Conservation (phyloP, 2,329 filamentous ascomycete genomes). For the Aureobasidium sp. region DNA sequence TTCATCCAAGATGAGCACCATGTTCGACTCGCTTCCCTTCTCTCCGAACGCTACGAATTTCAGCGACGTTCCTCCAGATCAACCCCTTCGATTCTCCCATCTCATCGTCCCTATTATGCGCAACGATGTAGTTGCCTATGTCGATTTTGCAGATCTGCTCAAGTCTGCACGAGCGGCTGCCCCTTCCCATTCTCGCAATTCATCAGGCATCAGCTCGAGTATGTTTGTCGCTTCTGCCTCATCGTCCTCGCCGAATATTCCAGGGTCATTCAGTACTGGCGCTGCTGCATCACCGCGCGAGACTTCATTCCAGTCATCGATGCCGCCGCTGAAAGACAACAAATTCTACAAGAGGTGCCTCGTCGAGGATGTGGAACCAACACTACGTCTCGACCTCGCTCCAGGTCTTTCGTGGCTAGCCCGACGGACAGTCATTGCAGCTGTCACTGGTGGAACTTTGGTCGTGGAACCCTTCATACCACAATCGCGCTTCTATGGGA, state of each 20-base stretch:
- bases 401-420: constrained; percentile 92
- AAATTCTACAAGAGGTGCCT: constrained; percentile 90
- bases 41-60: constrained; percentile 40
- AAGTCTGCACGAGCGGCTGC: constrained; percentile 52
- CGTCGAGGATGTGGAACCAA: constrained; percentile 89
- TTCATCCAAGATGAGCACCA: constrained; percentile 44
- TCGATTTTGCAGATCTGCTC: constrained; percentile 75
- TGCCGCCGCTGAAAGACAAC: constrained; percentile 71
- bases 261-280: constrained; percentile 32
- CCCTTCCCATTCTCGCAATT: constrained; percentile 52
- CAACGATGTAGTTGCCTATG: constrained; percentile 69
- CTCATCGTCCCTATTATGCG: constrained; percentile 76
- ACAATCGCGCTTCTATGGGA: constrained; percentile 44
- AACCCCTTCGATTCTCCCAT: constrained; percentile 67
- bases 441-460: constrained; percentile 75
- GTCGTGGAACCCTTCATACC: constrained; percentile 74
- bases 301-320: constrained; percentile 19
- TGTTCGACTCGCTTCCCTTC: constrained; percentile 52
- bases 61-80: constrained; percentile 50
- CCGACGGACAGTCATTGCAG: constrained; percentile 70
- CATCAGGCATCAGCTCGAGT: constrained; percentile 48
- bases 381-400: constrained; percentile 77
- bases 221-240: constrained; percentile 21
- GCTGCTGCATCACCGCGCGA: constrained; percentile 25
- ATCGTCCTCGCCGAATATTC: constrained; percentile 31